phyloP scores from a whole-genome alignment of 495 filamentous ascomycete species.

The Peziza echinospora region DNA sequence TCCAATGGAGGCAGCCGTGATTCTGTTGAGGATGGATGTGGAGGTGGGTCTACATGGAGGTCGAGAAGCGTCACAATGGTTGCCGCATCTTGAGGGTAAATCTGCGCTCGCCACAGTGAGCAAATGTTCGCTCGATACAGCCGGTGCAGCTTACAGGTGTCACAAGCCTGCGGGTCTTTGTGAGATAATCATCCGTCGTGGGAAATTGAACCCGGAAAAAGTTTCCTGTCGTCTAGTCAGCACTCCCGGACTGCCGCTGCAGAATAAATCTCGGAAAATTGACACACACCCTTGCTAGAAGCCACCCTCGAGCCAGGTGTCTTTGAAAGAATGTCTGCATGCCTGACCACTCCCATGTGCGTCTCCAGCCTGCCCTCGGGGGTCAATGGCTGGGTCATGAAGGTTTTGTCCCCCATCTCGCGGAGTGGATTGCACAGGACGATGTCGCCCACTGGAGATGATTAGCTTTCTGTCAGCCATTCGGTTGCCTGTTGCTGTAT shows the following conservation, averaged over 20 bases:
- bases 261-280: too few relatives aligned
- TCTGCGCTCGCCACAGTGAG: too few relatives aligned
- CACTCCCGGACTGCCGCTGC: too few relatives aligned
- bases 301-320: conserved; percentile 32
- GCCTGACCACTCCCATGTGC: conserved; percentile 30
- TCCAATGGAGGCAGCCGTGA: conserved; percentile 26
- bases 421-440: not conserved
- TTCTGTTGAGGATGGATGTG: conserved; percentile 12
- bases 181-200: conserved; percentile 49
- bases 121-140: too few relatives aligned
- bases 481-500: too few relatives aligned
- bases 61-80: conserved; percentile 54
- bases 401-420: conserved; percentile 22
- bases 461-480: too few relatives aligned
- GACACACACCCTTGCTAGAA: conserved; percentile 22
- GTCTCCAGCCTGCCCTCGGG: conserved; percentile 25
- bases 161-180: conserved; percentile 38
- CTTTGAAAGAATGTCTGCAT: conserved; percentile 43
- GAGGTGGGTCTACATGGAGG: conserved; percentile 33
- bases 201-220: conserved; percentile 37
- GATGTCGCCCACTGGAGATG: too few relatives aligned
- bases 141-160: conserved; percentile 41
- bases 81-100: conserved; percentile 51
- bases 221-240: too few relatives aligned
- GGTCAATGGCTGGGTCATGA: conserved; percentile 31